These are phyloP conservation scores for Globisporangium orthogonon DNA, from an alignment of 352 stramenopile genomes.

Conservation along the genomic window DNA sequence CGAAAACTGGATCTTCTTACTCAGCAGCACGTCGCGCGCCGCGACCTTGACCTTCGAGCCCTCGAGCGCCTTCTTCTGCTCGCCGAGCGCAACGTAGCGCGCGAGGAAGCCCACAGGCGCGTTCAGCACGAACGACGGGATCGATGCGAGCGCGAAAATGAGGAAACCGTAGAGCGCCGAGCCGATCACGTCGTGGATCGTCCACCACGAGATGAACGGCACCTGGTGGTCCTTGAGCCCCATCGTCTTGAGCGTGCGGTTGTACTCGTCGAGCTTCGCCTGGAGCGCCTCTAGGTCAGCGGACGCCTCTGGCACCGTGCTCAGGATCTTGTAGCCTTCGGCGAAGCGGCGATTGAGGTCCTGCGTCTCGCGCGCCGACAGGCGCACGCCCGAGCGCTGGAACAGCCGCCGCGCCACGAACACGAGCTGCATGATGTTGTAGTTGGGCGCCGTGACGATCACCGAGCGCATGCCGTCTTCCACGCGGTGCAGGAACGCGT, in stretches of 20 bases:
- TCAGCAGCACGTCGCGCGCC: constrained; percentile 86
- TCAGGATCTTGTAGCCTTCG: constrained; percentile 85
- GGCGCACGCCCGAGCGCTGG: constrained; percentile 78
- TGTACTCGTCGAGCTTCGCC: constrained; percentile 81
- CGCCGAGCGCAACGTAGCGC: constrained; percentile 61
- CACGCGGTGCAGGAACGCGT: constrained; percentile 76
- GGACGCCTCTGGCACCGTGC: constrained; percentile 49
- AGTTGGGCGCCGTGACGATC: constrained; percentile 96
- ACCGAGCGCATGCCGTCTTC: constrained; percentile 88
- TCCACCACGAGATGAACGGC: constrained; percentile 83
- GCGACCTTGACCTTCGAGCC: constrained; percentile 90
- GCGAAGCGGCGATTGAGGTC: constrained; percentile 90
- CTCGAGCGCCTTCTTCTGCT: constrained; percentile 79
- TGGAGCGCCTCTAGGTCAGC: constrained; percentile 57
- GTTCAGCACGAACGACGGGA: constrained; percentile 90
- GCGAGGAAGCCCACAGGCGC: constrained; percentile 85
- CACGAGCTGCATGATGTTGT: constrained; percentile 94
- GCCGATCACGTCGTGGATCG: constrained; percentile 85
- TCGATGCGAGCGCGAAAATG: constrained; percentile 87
- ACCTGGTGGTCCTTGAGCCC: constrained; percentile 90
- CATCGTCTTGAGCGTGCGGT: constrained; percentile 80
- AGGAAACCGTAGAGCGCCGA: constrained; percentile 79
- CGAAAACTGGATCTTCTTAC: constrained; percentile 92
- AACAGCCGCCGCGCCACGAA: constrained; percentile 95
- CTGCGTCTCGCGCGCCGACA: constrained; percentile 88